Evolutionary conservation across 768 basidiomycete species (phyloP), one percentile per base, ranked within the genome.

Genomic region (Peribolospora baueri): DNA sequence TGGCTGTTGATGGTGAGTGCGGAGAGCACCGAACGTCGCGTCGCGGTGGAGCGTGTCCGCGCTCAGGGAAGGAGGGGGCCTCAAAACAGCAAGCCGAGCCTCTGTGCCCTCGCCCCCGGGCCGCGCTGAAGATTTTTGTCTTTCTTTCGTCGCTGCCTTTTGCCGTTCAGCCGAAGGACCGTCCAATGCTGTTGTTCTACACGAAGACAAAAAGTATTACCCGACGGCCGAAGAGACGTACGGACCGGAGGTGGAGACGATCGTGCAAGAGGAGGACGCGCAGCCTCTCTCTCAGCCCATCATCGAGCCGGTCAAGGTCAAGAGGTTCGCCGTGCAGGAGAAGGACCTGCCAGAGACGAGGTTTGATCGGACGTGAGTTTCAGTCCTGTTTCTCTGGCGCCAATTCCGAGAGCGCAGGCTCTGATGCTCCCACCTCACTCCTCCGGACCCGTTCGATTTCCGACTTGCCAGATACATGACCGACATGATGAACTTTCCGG

Each of bases 181-280:
- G 5, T 43, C 45, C 3, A 67, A 68, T 59, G 60, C 66, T 46
- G 66, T 71, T 50, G 67, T 97, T 48, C 72, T 97, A 48, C 91
- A 97, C 63, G 93, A 97, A 66, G 84, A 98, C 70, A 98, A 98
- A 68, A 84, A 87, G 67, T 97, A 98, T 68, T 98, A 98, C 66
- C 84, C 87, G 10, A 82, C 82, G 10, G 91, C 93, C 1, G 73
- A 73, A 54, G 87, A 95, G 13, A 78, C 90, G 2, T 98, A 98
- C 67, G 93, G 93, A 3, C 72, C 77, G 45, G 93, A 80, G 56
- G 93, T 98, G 40, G 91, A 97, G 69, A 83, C 93, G 1, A 69
- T 97, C 61, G 93, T 98, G 2, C 93, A 97, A 65, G 93, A 98
- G 68, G 93, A 98, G 69, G 93, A 98, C 65, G 79, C 84, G 3